These are phyloP conservation scores for Fusarium sororula DNA, from an alignment of 2,329 filamentous ascomycete species.

Conservation along the genomic window DNA sequence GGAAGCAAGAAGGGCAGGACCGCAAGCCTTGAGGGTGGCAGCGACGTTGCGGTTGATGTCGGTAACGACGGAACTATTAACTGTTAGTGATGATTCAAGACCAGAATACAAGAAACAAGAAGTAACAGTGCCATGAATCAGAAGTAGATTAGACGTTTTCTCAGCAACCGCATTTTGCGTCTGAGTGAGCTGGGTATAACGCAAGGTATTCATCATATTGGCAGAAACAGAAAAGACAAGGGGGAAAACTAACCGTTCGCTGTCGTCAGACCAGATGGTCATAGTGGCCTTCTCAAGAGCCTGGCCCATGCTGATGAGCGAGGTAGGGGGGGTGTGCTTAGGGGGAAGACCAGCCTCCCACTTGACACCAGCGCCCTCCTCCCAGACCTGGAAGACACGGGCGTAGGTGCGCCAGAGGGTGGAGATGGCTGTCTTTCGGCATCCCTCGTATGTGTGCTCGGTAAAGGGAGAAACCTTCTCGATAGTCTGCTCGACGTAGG, in stretches of 20 bases:
- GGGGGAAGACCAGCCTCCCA: constrained; percentile 90
- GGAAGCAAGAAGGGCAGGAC: constrained; percentile 82
- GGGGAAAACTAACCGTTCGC: constrained; percentile 80
- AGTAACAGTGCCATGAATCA: constrained; percentile 45
- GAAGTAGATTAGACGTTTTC: constrained; percentile 69
- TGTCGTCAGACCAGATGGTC: constrained; percentile 87
- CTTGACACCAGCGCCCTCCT: constrained; percentile 77
- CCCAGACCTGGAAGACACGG: constrained; percentile 87
- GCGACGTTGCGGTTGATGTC: constrained; percentile 96
- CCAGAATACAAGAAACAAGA: constrained; percentile 35
- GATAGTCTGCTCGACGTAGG: constrained; percentile 89
- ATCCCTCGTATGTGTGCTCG: constrained; percentile 91
- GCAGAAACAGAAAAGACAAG: constrained; percentile 35
- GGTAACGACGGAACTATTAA: constrained; percentile 80
- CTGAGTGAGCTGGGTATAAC: constrained; percentile 99
- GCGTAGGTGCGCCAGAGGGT: constrained; percentile 95
- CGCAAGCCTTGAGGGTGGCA: constrained; percentile 88
- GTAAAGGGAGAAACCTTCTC: constrained; percentile 81
- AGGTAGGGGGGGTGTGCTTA: constrained; percentile 78
- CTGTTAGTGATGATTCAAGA: constrained; percentile 52
- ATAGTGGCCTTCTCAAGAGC: constrained; percentile 87
- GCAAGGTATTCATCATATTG: constrained; percentile 84
- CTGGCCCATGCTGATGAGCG: constrained; percentile 85
- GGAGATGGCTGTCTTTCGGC: constrained; percentile 89
- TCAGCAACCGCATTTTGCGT: constrained; percentile 90